Conservation (phyloP, 306 rosid species). For the Corylus americana region DNA sequence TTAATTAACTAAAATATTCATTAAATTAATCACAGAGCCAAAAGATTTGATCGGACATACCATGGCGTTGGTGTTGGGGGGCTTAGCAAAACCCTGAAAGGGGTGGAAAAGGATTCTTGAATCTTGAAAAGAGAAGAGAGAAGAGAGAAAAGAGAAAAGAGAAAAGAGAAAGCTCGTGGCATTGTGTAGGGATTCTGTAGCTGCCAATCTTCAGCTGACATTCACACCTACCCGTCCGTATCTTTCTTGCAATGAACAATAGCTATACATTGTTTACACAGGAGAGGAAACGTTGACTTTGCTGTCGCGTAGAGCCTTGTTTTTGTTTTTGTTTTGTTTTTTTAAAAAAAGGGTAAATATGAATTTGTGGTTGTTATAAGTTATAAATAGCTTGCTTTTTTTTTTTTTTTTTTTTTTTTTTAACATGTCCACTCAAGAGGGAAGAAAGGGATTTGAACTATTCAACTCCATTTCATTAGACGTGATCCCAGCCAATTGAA, state of each 20-base stretch:
- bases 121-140: constrained; percentile 4
- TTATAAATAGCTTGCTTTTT: no score
- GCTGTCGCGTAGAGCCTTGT: no score
- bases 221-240: constrained; percentile 47
- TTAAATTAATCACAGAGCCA: not conserved
- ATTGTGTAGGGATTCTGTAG: not conserved
- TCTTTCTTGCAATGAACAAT: constrained; percentile 5
- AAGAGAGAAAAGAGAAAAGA: not conserved
- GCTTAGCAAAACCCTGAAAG: constrained; percentile 4
- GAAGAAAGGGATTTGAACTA: no score
- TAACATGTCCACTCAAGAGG: no score
- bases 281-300: not conserved
- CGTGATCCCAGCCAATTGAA: no score
- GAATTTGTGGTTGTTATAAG: no score
- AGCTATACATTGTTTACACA: not conserved
- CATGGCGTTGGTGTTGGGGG: constrained; percentile 36
- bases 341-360: no score
- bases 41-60: constrained; percentile 30
- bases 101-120: not conserved
- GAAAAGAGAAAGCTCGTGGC: not conserved
- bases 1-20: not conserved
- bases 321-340: no score
- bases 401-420: no score
- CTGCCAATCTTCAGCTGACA: constrained; percentile 32
- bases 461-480: no score